These are phyloP conservation scores for Penicillium macrosclerotiorum DNA, from an alignment of 495 filamentous ascomycete genomes.

Conservation along the genomic window DNA sequence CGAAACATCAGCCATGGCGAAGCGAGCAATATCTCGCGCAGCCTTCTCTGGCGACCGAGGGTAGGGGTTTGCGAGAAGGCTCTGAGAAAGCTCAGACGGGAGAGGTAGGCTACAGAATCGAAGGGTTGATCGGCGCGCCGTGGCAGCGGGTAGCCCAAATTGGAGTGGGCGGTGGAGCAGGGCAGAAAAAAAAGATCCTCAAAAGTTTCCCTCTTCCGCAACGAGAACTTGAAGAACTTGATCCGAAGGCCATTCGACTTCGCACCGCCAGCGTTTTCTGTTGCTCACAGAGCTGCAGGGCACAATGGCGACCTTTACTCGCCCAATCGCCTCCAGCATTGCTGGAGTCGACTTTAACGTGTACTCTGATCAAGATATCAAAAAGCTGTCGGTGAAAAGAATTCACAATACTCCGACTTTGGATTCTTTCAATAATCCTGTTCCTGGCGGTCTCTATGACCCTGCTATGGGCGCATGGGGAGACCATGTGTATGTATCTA, in stretches of 20 bases:
- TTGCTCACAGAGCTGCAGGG: conserved; percentile 44
- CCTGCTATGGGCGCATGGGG: conserved; percentile 88
- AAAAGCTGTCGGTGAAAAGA: conserved; percentile 82
- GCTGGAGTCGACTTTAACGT: conserved; percentile 86
- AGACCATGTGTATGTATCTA: conserved; percentile 66
- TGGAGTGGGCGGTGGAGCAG: conserved; percentile 19
- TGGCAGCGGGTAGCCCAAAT: conserved; percentile 13
- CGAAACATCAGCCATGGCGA: conserved; percentile 52
- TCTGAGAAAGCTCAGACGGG: too few species aligned
- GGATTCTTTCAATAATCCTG: conserved; percentile 79
- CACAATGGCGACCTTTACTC: conserved; percentile 74
- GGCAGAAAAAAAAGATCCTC: conserved; percentile 37
- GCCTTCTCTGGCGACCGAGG: not conserved
- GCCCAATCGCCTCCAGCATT: conserved; percentile 81
- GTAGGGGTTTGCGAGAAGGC: not conserved
- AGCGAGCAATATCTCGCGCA: conserved; percentile 5
- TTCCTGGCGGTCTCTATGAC: conserved; percentile 89
- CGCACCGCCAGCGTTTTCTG: conserved; percentile 37
- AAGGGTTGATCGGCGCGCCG: not conserved
- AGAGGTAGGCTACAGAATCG: too few species aligned
- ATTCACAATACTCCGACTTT: conserved; percentile 89
- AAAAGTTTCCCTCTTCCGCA: conserved; percentile 28
- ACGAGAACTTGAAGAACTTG: conserved; percentile 25
- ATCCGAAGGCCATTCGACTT: conserved; percentile 24
- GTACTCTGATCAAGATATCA: conserved; percentile 77